A percentile compares a stretch with the other conserved stretches of the same genome.
Conservation (phyloP, 371 early-diverging fungal species). For the Mortierella polycephala region DNA sequence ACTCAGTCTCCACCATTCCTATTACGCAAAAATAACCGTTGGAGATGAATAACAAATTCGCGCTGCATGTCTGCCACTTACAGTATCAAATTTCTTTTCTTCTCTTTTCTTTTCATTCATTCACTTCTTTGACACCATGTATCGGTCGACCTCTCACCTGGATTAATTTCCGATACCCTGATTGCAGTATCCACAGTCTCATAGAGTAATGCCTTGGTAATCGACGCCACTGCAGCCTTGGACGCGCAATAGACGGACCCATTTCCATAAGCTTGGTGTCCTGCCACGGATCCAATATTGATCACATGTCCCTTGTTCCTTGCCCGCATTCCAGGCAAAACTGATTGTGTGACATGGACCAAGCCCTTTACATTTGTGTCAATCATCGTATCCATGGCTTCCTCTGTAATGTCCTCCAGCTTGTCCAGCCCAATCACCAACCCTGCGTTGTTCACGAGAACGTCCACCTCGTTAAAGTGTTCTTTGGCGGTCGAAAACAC, state of each 20-base stretch:
- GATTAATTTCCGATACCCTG: constrained; percentile 77
- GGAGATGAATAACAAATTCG: neutral
- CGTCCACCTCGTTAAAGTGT: constrained; percentile 70
- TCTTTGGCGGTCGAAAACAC: constrained; percentile 71
- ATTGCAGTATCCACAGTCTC: constrained; percentile 87
- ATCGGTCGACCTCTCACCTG: constrained; percentile 59
- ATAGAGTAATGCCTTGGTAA: constrained; percentile 78
- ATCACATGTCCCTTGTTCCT: constrained; percentile 85
- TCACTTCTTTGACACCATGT: neutral
- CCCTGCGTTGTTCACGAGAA: constrained; percentile 85
- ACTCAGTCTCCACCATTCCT: constrained; percentile 92
- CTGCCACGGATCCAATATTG: constrained; percentile 81
- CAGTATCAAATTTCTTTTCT: no score
- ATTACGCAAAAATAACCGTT: neutral
- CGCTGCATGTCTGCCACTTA: no score
- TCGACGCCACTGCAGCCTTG: constrained; percentile 91
- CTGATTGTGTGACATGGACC: constrained; percentile 82
- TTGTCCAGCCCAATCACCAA: constrained; percentile 87
- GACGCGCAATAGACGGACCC: constrained; percentile 93
- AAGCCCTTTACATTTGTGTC: constrained; percentile 94
- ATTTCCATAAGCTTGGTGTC: constrained; percentile 72
- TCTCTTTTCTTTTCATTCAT: no score
- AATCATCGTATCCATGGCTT: constrained; percentile 83
- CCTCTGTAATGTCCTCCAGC: constrained; percentile 68
- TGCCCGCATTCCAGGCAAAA: constrained; percentile 86